Base-by-base conservation (phyloP, 345 rosid genomes). In the Conringia planisiliqua region DNA sequence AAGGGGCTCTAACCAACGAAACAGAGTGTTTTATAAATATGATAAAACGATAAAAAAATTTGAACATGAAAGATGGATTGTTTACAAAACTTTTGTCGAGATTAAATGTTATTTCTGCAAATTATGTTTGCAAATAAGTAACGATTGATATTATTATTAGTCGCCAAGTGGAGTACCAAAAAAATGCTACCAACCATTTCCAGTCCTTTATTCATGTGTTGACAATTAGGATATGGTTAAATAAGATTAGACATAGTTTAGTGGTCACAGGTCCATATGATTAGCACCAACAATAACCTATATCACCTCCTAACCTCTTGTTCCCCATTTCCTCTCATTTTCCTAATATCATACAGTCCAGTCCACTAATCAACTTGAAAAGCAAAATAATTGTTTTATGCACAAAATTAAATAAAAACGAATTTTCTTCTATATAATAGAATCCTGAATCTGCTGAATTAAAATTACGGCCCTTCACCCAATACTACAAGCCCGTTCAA, bases 251-350 rank as follows among this genome's bases (percentile, higher is more conserved):
- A 68, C 62, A 75, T 42, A 50, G 69, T 39, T 59, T 60, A 68
- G 63, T 75, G 62, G 74, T 60, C 62, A 40, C 51, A 60, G 47
- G 30, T 42, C 47, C 74, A 60, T 48, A 75, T 68, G 69, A 68
- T 68, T 67, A 59, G 54, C 62, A 75, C 73, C 55, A 66, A 58
- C 72, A 46, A 6, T 12, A 20, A 54, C 56, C 63, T 73, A 73
- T 32, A 57, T 57, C 78, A 66, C 61, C 60, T 66, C 73, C 46
- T 59, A 59, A 47, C 61, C 78, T 67, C 55, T 67, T 75, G 73
- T 60, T 75, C 73, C 67, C 73, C 62, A 59, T 59, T 75, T 24
- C 30, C 61, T 71, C 52, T 50, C 68, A 5, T 9, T 47, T 61
- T 62, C 47, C 29, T 51, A 30, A 35, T 65, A 10, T 11, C 35